Conservation (phyloP, 2,329 filamentous ascomycete species). For the Myotisia sp. region DNA sequence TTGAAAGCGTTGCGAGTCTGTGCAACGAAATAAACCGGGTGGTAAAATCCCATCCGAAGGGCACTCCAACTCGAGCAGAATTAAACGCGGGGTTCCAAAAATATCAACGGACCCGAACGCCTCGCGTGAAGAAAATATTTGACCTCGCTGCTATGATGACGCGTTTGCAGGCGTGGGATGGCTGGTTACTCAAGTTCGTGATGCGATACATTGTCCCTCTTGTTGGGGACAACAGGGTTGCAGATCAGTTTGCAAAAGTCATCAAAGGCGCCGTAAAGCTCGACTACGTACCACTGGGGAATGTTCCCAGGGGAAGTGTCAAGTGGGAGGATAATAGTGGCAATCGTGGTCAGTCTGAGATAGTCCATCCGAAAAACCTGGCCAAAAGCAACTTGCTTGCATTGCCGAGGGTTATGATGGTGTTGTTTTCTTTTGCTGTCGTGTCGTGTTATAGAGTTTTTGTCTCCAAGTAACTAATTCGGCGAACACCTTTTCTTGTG, state of each 20-base stretch:
- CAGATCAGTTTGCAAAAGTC: not conserved
- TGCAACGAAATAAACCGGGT: not conserved
- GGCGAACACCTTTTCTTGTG: too few species aligned
- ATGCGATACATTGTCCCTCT: constrained; percentile 3
- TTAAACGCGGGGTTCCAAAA: not conserved
- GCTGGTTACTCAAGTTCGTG: not conserved
- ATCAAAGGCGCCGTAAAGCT: not conserved
- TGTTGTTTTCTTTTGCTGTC: too few species aligned
- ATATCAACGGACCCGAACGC: not conserved
- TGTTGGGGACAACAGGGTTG: not conserved
- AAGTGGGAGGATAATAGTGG: too few species aligned
- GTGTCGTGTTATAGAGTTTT: too few species aligned
- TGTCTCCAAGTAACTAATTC: too few species aligned
- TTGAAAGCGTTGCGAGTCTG: constrained; percentile 4
- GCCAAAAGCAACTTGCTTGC: too few species aligned
- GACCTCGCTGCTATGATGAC: not conserved
- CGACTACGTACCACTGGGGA: constrained; percentile 2
- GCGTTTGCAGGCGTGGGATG: constrained; percentile 5
- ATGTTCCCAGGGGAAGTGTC: too few species aligned
- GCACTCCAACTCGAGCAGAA: not conserved
- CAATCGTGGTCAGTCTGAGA: too few species aligned
- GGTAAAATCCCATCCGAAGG: not conserved
- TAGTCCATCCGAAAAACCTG: too few species aligned
- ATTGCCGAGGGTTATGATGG: too few species aligned
- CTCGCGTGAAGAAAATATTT: constrained; percentile 1